These are phyloP conservation scores for Mallotus nudiflorus DNA, from an alignment of 345 rosid species.

Conservation along the genomic window DNA sequence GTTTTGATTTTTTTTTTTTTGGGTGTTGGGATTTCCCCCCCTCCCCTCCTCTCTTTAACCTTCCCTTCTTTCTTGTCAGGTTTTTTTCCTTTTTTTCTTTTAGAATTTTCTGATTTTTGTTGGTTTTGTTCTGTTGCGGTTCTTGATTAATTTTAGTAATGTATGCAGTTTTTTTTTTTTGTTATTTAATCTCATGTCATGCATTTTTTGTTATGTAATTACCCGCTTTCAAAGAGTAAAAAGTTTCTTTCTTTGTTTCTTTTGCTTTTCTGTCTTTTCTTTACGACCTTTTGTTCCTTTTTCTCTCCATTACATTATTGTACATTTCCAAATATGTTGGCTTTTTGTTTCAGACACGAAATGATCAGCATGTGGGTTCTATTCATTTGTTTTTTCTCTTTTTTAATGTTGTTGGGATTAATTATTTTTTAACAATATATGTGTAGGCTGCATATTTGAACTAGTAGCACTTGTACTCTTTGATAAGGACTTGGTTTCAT, in stretches of 20 bases:
- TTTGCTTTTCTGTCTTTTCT: too few species aligned
- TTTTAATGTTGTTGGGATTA: too few species aligned
- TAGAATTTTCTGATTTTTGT: neutral
- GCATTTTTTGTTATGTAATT: too few species aligned
- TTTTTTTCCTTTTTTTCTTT: neutral
- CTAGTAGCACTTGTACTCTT: neutral
- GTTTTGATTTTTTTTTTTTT: neutral
- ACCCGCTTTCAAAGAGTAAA: neutral
- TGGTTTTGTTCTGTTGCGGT: neutral
- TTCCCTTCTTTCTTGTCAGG: conserved; percentile 4
- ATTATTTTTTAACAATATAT: too few species aligned
- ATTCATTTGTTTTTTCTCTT: neutral
- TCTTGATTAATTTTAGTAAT: neutral
- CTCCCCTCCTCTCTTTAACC: too few species aligned
- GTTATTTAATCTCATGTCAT: too few species aligned
- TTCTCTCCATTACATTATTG: too few species aligned
- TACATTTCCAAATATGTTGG: too few species aligned
- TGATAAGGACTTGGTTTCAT: conserved; percentile 8
- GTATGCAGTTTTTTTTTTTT: too few species aligned
- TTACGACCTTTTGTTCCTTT: neutral
- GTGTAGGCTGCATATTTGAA: neutral
- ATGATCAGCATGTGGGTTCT: neutral
- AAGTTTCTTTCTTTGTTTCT: neutral
- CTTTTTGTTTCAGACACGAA: neutral
- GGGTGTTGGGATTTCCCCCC: conserved; percentile 5